phyloP scores from a whole-genome alignment of 2,329 filamentous ascomycete genomes.

The Fusarium protoensiforme region DNA sequence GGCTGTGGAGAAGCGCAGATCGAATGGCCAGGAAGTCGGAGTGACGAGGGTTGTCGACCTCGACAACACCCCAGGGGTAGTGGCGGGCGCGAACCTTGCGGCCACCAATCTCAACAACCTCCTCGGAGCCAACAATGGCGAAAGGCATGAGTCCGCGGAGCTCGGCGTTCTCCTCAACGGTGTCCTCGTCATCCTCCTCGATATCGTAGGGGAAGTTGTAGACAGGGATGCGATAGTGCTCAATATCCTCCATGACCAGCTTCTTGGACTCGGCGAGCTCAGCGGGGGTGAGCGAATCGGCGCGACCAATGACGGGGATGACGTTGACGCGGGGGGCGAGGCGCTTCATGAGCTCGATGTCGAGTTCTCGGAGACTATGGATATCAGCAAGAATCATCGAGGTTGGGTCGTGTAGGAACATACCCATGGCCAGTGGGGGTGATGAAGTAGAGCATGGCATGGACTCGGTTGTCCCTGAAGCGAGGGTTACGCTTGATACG shows the following conservation, averaged over 20 bases:
- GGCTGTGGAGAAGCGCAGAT: slow-evolving; percentile 95
- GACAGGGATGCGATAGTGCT: slow-evolving; percentile 98
- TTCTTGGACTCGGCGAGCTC: slow-evolving; percentile 99
- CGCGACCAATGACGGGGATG: slow-evolving; percentile 98
- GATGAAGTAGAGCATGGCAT: slow-evolving; percentile 99
- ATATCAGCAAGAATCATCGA: slow-evolving; percentile 1
- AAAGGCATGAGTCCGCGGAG: slow-evolving; percentile 98
- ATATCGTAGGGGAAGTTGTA: slow-evolving; percentile 99
- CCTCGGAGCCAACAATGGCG: slow-evolving; percentile 97
- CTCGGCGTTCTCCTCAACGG: slow-evolving; percentile 98
- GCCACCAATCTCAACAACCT: slow-evolving; percentile 92
- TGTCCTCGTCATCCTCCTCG: slow-evolving; percentile 99
- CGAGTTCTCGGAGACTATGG: slow-evolving; percentile 90
- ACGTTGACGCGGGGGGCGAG: slow-evolving; percentile 98
- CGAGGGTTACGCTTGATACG: slow-evolving; percentile 99
- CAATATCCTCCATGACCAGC: slow-evolving; percentile 99
- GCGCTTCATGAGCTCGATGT: slow-evolving; percentile 99
- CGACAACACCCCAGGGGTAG: slow-evolving; percentile 98
- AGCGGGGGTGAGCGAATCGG: slow-evolving; percentile 94
- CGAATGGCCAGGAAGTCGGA: slow-evolving; percentile 98
- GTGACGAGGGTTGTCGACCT: slow-evolving; percentile 99
- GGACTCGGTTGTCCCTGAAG: slow-evolving; percentile 98
- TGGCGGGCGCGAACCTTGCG: slow-evolving; percentile 93
- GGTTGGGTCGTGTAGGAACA: slow-evolving; percentile 39
- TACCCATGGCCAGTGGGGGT: slow-evolving; percentile 96